These are phyloP conservation scores for Brettanomyces nanus DNA, from an alignment of 805 yeast genomes.

Conservation along the genomic window DNA sequence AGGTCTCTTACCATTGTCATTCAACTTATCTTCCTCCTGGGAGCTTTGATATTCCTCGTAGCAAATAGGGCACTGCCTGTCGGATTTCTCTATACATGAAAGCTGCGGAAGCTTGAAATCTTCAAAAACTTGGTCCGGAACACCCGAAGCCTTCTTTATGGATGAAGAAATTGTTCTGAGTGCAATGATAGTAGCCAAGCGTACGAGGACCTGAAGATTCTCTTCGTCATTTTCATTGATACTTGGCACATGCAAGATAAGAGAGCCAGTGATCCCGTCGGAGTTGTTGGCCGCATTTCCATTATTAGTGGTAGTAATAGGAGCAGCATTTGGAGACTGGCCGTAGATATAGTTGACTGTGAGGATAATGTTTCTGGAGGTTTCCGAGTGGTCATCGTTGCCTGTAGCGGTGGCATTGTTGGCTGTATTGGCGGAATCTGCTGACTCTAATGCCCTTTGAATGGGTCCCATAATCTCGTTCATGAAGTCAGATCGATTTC, in stretches of 20 bases:
- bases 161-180: conserved; percentile 50
- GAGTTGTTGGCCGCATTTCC: conserved; percentile 12
- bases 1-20: conserved; percentile 6
- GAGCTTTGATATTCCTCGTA: conserved; percentile 41
- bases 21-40: conserved; percentile 4
- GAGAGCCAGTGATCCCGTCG: conserved; percentile 37
- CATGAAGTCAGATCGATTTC: conserved; percentile 13
- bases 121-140: conserved; percentile 44
- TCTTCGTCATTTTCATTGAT: conserved; percentile 52
- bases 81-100: conserved; percentile 22
- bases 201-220: conserved; percentile 49
- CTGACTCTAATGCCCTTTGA: conserved; percentile 15
- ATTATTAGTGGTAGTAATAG: conserved; percentile 2
- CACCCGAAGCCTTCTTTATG: conserved; percentile 41
- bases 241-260: conserved; percentile 61
- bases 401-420: not conserved
- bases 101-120: conserved; percentile 33
- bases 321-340: conserved; percentile 13
- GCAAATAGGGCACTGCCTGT: conserved; percentile 52
- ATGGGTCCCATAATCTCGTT: conserved; percentile 19
- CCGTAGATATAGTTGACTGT: conserved; percentile 33
- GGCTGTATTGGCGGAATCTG: not conserved
- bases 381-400: conserved; percentile 9
- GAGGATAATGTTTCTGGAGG: conserved; percentile 30
- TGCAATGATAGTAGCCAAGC: conserved; percentile 65